A percentile compares a stretch with the other conserved stretches of the same genome.
Conservation (phyloP, 148 eudicot species). For the Arctostaphylos glauca region DNA sequence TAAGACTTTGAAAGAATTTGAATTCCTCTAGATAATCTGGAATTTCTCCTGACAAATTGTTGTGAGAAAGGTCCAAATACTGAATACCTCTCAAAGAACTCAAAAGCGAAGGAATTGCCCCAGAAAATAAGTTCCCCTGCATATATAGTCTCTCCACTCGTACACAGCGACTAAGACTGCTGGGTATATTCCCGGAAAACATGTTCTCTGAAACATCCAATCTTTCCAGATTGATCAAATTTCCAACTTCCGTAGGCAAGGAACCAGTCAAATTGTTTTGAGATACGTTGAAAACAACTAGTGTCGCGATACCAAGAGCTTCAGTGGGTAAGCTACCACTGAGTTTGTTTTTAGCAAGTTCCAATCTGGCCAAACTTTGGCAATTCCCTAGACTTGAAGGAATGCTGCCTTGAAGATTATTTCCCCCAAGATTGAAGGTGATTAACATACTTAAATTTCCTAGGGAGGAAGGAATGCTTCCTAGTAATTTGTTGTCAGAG, state of each 20-base stretch:
- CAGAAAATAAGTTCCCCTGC: slow-evolving; percentile 34
- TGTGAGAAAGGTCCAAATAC: slow-evolving; percentile 28
- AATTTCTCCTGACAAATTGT: slow-evolving; percentile 37
- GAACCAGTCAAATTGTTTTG: slow-evolving; percentile 30
- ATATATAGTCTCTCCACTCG: slow-evolving; percentile 15
- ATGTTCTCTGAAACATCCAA: slow-evolving; percentile 31
- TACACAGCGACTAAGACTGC: slow-evolving; percentile 25
- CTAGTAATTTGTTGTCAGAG: slow-evolving; percentile 18
- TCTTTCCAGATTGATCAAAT: slow-evolving; percentile 21
- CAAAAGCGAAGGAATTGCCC: slow-evolving; percentile 28
- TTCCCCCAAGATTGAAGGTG: slow-evolving; percentile 9
- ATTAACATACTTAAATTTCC: slow-evolving; percentile 22
- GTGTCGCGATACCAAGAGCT: slow-evolving; percentile 23
- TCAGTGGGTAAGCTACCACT: slow-evolving; percentile 30
- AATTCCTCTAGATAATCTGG: slow-evolving; percentile 25
- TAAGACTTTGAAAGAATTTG: slow-evolving; percentile 10
- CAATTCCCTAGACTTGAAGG: slow-evolving; percentile 33
- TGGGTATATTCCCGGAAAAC: slow-evolving; percentile 42
- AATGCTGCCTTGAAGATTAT: slow-evolving; percentile 23
- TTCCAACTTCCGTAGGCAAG: slow-evolving; percentile 28
- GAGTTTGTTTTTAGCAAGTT: slow-evolving; percentile 26
- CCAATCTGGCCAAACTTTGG: slow-evolving; percentile 20
- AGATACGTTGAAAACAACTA: slow-evolving; percentile 14
- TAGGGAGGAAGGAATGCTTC: slow-evolving; percentile 27
- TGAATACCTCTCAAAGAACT: slow-evolving; percentile 19